Conservation (phyloP, 164 flowering plant species). For the Stephania yunnanensis region DNA sequence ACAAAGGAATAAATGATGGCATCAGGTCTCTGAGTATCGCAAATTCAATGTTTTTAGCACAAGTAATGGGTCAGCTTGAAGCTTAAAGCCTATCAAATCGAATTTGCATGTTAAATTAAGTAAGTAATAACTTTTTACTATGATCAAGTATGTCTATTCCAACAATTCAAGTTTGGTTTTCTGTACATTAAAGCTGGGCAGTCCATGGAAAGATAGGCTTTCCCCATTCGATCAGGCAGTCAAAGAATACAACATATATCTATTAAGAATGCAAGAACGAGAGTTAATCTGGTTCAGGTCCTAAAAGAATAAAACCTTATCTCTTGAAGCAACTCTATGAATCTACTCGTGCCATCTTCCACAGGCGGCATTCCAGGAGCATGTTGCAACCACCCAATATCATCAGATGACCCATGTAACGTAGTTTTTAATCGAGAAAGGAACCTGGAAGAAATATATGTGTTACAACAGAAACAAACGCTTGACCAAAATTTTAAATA, state of each 20-base stretch:
- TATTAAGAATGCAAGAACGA: too few relatives aligned
- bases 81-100: neutral
- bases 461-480: constrained; percentile 1
- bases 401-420: constrained; percentile 71
- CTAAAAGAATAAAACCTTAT: constrained; percentile 45
- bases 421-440: constrained; percentile 49
- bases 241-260: too few relatives aligned
- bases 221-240: too few relatives aligned
- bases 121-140: neutral
- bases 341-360: constrained; percentile 72
- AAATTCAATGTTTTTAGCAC: too few relatives aligned
- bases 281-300: too few relatives aligned
- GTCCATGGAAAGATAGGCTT: too few relatives aligned
- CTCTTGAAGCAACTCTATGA: constrained; percentile 56
- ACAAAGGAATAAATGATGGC: neutral
- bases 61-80: too few relatives aligned
- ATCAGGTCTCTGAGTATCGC: neutral
- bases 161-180: too few relatives aligned
- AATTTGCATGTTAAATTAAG: neutral
- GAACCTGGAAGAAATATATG: constrained; percentile 34
- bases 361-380: constrained; percentile 59
- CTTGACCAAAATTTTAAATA: neutral
- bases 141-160: neutral
- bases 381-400: constrained; percentile 85
- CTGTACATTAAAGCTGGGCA: too few relatives aligned